These are phyloP conservation scores for Alternaria alternata DNA, from an alignment of 2,329 filamentous ascomycete species.

Conservation along the genomic window DNA sequence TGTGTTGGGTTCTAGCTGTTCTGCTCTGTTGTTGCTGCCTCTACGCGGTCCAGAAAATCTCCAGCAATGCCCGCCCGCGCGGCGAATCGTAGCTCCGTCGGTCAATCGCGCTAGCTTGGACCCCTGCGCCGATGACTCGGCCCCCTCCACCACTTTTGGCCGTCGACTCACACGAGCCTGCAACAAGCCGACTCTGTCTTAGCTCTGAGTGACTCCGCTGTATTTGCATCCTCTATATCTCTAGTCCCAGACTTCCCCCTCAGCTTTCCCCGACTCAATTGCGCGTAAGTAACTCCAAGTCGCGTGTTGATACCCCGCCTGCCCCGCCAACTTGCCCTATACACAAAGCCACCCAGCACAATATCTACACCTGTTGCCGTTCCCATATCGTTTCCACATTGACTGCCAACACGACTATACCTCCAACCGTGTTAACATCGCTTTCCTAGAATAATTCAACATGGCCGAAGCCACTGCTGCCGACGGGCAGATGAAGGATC, in stretches of 20 bases:
- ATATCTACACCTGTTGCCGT: neutral
- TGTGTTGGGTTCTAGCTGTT: constrained; percentile 43
- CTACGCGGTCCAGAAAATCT: constrained; percentile 41
- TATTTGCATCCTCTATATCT: constrained; percentile 7
- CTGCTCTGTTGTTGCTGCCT: constrained; percentile 41
- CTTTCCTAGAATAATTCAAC: constrained; percentile 11
- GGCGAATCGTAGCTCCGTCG: constrained; percentile 35
- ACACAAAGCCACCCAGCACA: neutral
- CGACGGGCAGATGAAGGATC: constrained; percentile 57
- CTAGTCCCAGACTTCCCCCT: too few species aligned
- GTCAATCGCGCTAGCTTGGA: constrained; percentile 24
- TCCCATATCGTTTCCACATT: neutral
- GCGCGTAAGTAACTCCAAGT: constrained; percentile 7
- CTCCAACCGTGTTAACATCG: constrained; percentile 14
- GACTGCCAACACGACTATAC: neutral
- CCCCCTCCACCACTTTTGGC: constrained; percentile 40
- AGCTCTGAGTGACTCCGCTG: constrained; percentile 14
- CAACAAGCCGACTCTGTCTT: constrained; percentile 26
- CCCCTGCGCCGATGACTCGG: constrained; percentile 38
- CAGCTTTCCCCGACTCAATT: constrained; percentile 1
- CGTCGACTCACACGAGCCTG: constrained; percentile 33
- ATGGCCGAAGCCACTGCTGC: constrained; percentile 48
- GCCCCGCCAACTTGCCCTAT: constrained; percentile 36
- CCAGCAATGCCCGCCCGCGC: constrained; percentile 27
- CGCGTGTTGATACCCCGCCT: constrained; percentile 37